Evolutionary conservation across 192 early-diverging fungal genomes (phyloP).

Genomic region (Chytriomyces sp.): DNA sequence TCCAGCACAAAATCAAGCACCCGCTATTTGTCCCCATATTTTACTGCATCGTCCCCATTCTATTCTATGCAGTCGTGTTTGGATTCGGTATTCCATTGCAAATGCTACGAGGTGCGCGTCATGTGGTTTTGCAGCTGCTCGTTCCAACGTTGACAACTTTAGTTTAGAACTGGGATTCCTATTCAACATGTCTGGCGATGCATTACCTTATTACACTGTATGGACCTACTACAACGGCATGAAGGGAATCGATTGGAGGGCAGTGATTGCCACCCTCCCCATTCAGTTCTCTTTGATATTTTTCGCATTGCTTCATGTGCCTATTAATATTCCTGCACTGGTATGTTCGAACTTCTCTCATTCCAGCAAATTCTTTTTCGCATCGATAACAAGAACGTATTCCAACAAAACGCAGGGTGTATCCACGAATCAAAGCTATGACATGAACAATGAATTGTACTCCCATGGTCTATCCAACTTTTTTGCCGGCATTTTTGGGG

Average conservation of each 20-base stretch:
- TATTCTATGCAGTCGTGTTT: conserved; percentile 75
- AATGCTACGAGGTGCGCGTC: conserved; percentile 74
- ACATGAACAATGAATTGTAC: conserved; percentile 89
- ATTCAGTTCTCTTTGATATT: conserved; percentile 92
- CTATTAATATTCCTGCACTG: conserved; percentile 74
- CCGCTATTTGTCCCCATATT: conserved; percentile 89
- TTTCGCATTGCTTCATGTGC: conserved; percentile 96
- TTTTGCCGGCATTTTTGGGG: conserved; percentile 75
- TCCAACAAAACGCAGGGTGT: conserved; percentile 58
- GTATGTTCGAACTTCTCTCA: conserved; percentile 1
- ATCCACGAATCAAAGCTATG: conserved; percentile 86
- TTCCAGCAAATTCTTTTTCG: not conserved
- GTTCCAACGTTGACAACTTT: not conserved
- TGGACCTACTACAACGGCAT: conserved; percentile 75
- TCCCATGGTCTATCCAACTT: conserved; percentile 93
- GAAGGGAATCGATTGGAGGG: conserved; percentile 48
- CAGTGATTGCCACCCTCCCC: conserved; percentile 68
- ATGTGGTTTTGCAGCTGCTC: conserved; percentile 66
- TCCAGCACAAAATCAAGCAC: conserved; percentile 72
- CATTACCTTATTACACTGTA: conserved; percentile 85
- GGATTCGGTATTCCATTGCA: conserved; percentile 66
- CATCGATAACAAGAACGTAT: not conserved
- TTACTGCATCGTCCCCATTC: conserved; percentile 78
- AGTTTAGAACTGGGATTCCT: conserved; percentile 72
- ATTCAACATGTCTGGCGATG: conserved; percentile 70